Base-by-base conservation (phyloP, 495 filamentous ascomycete genomes). In the Xylaria intraflava region DNA sequence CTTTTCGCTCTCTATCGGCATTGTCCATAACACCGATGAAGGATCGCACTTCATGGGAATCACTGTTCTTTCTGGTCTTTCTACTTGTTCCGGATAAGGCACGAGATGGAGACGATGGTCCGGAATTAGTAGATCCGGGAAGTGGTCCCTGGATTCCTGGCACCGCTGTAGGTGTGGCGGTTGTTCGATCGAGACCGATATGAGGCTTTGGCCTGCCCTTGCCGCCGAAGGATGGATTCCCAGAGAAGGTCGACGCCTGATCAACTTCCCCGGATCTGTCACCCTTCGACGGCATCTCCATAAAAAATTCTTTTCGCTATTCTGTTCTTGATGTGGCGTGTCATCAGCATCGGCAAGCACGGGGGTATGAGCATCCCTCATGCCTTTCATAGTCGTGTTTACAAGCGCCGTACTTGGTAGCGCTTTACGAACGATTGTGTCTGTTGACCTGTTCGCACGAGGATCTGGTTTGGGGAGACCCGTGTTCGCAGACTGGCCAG, bases 231-330 rank as follows among this genome's bases (percentile, higher is more conserved):
- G 29, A 27, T 47, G 22, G 17, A 20, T 54, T 24, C 31, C 40
- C 20, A 19, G 17, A 5, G 26, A 22, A 6, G 9, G 27, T 20
- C 6, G 23, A 14, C 20, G 31, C 26, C 41, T 39, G 12, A 17
- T 30, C 30, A 43, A 35, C 29, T 59, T 59, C 26, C 56, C 61
- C 16, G 60, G 58, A 26, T 64, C 56, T 46, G 61, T 57, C 38
- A 20, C 52, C 38, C 46, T 55, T 22, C 63, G 58, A 20, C 58
- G 57, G 53, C 58, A 58, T 24, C 53, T 59, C 61, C 63, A 66
- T 66, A 66, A 66, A 66, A 66, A 66, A 66, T 51, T 58, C 31
- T 47, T 61, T 30, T 53, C 53, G 6, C 43, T 54, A 14, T 56
- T 64, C 16, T 52, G 29, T 49, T 53, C 20, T 14, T 47, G 10